Percentiles rank a stretch among this genome's conserved stretches.
Conservation (phyloP, 176 grass and related monocot species). For the Zea luxurians region DNA sequence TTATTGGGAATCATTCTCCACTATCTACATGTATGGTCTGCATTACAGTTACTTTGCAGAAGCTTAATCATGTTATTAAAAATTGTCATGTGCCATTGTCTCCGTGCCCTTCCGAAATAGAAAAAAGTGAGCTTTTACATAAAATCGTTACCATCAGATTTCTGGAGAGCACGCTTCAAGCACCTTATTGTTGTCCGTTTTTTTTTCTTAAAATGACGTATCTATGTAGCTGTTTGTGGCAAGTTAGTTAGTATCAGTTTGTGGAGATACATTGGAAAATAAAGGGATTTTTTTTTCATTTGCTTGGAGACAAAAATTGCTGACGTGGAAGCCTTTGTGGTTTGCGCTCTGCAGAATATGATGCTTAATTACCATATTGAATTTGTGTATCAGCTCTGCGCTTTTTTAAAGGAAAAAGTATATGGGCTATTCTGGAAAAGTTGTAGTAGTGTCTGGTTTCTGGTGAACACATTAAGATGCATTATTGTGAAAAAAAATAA, state of each 20-base stretch:
- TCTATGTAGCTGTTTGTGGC: background rate
- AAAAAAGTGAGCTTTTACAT: slow-evolving; percentile 3
- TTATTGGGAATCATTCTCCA: background rate
- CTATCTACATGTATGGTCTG: background rate
- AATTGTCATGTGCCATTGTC: background rate
- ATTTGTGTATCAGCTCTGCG: background rate
- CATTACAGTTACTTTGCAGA: background rate
- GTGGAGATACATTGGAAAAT: background rate
- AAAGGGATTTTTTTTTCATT: background rate
- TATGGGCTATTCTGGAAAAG: background rate
- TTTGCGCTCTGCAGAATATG: background rate
- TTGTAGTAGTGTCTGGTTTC: slow-evolving; percentile 7
- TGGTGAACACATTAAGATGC: slow-evolving; percentile 1
- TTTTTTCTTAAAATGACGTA: background rate
- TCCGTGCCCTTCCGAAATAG: background rate
- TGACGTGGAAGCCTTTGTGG: background rate
- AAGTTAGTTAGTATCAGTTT: background rate
- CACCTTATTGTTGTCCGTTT: background rate
- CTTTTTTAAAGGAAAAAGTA: background rate
- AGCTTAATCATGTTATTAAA: background rate
- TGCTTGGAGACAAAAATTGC: background rate
- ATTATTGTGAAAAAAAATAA: background rate
- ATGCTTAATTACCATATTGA: slow-evolving; percentile 12
- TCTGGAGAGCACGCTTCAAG: background rate
- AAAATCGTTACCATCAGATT: slow-evolving; percentile 2